A percentile compares a stretch with the other conserved stretches of the same genome.
Conservation (phyloP, 441 rosid genomes). For the Erysimum cheiri region DNA sequence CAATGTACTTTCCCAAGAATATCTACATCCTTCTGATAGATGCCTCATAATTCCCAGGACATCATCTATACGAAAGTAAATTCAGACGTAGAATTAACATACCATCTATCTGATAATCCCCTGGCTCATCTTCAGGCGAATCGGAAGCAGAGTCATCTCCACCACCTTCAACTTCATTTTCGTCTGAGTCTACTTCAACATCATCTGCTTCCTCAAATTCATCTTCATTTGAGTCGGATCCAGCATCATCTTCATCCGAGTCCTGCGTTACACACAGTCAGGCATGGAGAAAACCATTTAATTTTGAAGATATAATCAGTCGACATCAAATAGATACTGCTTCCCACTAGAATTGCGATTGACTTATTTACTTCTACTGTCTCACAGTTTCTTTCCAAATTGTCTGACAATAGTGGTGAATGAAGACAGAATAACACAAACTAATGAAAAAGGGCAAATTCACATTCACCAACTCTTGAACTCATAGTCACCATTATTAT, state of each 20-base stretch:
- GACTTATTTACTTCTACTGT: conserved; percentile 15
- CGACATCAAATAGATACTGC: conserved; percentile 23
- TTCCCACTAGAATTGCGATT: conserved; percentile 22
- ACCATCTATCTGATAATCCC: conserved; percentile 48
- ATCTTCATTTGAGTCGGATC: conserved; percentile 27
- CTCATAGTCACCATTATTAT: background rate
- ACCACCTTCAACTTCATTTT: conserved; percentile 34
- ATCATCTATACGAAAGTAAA: background rate
- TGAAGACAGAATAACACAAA: conserved; percentile 11
- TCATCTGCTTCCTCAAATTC: conserved; percentile 53
- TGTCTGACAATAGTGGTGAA: conserved; percentile 14
- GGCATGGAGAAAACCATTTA: conserved; percentile 8
- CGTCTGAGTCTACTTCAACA: conserved; percentile 30
- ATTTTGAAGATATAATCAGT: background rate
- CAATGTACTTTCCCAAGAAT: conserved; percentile 10
- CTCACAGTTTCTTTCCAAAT: conserved; percentile 6
- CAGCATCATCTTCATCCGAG: conserved; percentile 54
- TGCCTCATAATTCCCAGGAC: background rate
- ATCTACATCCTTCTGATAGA: conserved; percentile 11
- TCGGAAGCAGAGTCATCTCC: conserved; percentile 55
- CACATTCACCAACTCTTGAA: conserved; percentile 11
- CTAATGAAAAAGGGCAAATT: conserved; percentile 8
- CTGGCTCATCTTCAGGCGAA: conserved; percentile 49
- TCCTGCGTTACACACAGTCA: conserved; percentile 51
- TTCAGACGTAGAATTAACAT: background rate